Evolutionary conservation across 1,139 yeast species (phyloP), one percentile per base, ranked within the genome.

Genomic region (Wickerhamomyces sp.): DNA sequence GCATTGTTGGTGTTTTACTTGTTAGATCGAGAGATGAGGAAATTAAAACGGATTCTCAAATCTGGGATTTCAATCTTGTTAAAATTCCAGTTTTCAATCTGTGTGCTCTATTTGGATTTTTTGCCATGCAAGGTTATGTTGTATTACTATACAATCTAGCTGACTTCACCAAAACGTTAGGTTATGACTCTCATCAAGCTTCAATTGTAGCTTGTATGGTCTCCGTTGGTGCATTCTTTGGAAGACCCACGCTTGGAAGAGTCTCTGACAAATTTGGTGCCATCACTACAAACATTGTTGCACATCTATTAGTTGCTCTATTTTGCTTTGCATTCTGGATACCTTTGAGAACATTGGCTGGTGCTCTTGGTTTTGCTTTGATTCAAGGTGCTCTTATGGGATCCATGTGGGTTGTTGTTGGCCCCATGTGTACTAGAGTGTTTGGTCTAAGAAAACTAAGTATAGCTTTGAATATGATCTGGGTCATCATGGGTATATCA

Each of bases 211-310:
- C 83, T 7, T 78, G 85, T 1, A 63, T 80, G 34, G 65, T 81
- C 53, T 77, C 76, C 52, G 78, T 75, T 3, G 82, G 82, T 7
- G 84, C 79, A 56, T 61, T 71, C 4, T 54, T 82, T 27, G 88
- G 88, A 1, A 66, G 90, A 48, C 87, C 88, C 1, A 33, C 62
- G 4, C 63, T 78, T 47, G 89, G 90, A 1, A 47, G 62, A 13
- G 27, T 72, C 7, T 77, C 79, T n/a, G 89, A 82, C 57, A 61
- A 47, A 23, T 56, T 67, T 35, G 89, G 89, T 2, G 66, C 84
- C 40, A 63, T 70, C 41, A 81, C 79, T 53, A 61, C 73, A 23
- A 68, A 78, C 1, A 49, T 63, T 6, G 39, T 60, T 10, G 55
- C 56, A 27, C 62, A 66, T 27, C 31, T 54, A 15, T 36, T 62